Conservation (phyloP, 768 basidiomycete species). For the Jaapia argillacea region DNA sequence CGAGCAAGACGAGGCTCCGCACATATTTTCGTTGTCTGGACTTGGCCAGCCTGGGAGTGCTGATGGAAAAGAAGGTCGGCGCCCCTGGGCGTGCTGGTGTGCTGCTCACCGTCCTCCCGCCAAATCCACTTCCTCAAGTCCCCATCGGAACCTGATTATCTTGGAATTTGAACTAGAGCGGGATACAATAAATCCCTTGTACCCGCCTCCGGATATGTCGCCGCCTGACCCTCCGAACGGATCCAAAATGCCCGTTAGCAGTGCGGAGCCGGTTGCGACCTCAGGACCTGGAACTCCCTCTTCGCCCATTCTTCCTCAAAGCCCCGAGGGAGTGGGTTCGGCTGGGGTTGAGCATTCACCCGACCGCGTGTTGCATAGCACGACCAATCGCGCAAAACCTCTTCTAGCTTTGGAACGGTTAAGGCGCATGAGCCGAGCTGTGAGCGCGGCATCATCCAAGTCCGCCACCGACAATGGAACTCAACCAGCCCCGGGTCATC, state of each 20-base stretch:
- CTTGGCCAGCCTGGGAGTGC: conserved; percentile 57
- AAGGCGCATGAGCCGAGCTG: conserved; percentile 31
- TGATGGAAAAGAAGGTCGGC: conserved; percentile 22
- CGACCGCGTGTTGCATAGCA: conserved; percentile 60
- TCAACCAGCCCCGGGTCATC: conserved; percentile 1
- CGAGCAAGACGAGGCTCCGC: conserved; percentile 39
- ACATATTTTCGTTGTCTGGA: conserved; percentile 63
- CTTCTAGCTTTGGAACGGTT: conserved; percentile 62
- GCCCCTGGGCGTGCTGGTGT: conserved; percentile 61
- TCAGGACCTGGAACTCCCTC: no score
- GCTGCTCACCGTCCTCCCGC: conserved; percentile 53
- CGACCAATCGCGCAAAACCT: conserved; percentile 57
- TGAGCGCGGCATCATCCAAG: no score
- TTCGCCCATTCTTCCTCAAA: no score
- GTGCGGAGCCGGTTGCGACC: no score
- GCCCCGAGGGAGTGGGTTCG: conserved; percentile 13
- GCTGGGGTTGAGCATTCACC: conserved; percentile 39
- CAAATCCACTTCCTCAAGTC: no score
- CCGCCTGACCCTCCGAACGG: background rate
- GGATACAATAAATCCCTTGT: conserved; percentile 61
- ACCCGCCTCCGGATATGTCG: conserved; percentile 24
- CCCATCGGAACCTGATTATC: conserved; percentile 33
- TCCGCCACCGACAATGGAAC: background rate
- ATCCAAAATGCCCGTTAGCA: background rate
- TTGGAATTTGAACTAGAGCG: conserved; percentile 76